These are phyloP conservation scores for Kockiozyma suomiensis DNA, from an alignment of 805 yeast genomes.

Conservation along the genomic window DNA sequence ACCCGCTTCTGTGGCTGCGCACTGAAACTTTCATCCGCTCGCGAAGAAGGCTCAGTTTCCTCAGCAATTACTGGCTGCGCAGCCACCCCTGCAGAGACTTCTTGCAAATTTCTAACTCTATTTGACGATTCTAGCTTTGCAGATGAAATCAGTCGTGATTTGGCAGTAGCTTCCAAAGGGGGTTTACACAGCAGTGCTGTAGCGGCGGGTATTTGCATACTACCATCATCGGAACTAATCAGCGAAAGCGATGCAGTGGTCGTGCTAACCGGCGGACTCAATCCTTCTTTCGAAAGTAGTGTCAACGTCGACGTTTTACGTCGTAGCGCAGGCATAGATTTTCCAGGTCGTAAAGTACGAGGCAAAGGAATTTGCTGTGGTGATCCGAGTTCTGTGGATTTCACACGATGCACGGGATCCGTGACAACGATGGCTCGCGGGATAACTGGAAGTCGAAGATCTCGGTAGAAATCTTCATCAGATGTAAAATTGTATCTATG, in stretches of 20 bases:
- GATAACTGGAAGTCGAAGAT: background rate
- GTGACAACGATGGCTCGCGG: no score
- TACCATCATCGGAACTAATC: background rate
- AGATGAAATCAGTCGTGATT: conserved; percentile 1
- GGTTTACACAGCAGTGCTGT: background rate
- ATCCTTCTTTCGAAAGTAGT: background rate
- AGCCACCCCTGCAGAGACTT: no score
- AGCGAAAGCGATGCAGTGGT: conserved; percentile 5
- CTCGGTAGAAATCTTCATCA: conserved; percentile 15
- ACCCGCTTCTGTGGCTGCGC: background rate
- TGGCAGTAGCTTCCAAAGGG: background rate
- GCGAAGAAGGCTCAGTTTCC: background rate
- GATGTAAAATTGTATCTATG: conserved; percentile 18
- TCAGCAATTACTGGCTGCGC: background rate
- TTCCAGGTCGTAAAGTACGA: background rate
- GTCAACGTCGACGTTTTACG: conserved; percentile 20
- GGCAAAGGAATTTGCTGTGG: background rate
- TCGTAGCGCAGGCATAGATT: conserved; percentile 21
- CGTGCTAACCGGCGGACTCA: conserved; percentile 6
- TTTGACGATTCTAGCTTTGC: background rate
- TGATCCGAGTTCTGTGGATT: conserved; percentile 10
- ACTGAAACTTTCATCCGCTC: background rate
- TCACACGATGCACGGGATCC: conserved; percentile 1
- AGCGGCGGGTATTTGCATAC: background rate
- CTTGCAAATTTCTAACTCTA: no score